Evolutionary conservation across 2,329 filamentous ascomycete species (phyloP), one percentile per base, ranked within the genome.

Genomic region (Aureobasidium leucospermi): DNA sequence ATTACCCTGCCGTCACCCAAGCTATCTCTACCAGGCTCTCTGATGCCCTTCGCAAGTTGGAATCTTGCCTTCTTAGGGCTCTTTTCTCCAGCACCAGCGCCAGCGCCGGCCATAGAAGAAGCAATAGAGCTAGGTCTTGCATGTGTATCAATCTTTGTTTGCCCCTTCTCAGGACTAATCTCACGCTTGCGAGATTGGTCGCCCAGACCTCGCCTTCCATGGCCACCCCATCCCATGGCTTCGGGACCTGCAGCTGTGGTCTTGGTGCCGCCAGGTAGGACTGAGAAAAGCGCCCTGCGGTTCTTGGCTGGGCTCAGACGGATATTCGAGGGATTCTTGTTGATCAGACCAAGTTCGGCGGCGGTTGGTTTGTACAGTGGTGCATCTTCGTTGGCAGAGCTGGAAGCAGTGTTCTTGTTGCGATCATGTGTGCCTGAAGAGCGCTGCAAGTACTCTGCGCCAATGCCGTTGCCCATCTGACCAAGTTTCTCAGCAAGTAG

Each of bases 401-500:
- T 23, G 5, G 31, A 23, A 6, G 29, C 13, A n/a, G 46, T 63
- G 65, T 7, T 46, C 60, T 15, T 36, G 43, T 23, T 60, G 62
- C 13, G 58, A 57, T 23, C 23, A 23, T 10, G 61, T 60, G 34
- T 51, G 60, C 28, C 36, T 6, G 49, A 29, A 6, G 64, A 64
- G 9, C 69, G 52, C 57, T 75, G 79, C 80, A 91, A 85, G 71
- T 92, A 92, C 62, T 90, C 86, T 48, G 79, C 82, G 2, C 88
- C 88, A 0, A 86, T 81, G 6, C 85, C 85, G 51, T 76, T 80
- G 9, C 87, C 87, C 61, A 85, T 76, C 53, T 81, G 76, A 9
- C 83, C 83, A 2, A 94, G 77, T 65, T 83, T 84, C 69, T 83
- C 84, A 64, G 85, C 87, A 51, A 94, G 80, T 28, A 89, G 85